A percentile compares a stretch with the other conserved stretches of the same genome.
phyloP scores from a whole-genome alignment of 345 rosid genomes.

The Linum usitatissimum region DNA sequence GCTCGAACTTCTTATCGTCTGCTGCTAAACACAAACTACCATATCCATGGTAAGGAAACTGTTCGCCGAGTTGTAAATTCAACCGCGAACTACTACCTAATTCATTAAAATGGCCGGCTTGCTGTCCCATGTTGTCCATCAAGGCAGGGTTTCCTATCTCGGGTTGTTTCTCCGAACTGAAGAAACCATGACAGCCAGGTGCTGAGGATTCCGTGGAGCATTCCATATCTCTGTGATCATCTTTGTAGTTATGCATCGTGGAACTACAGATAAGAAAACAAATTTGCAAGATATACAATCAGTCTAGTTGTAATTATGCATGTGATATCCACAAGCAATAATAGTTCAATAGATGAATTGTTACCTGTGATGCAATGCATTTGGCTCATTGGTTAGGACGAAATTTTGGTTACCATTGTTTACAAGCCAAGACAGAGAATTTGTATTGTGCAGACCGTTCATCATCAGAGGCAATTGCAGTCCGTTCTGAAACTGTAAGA shows the following conservation, averaged over 20 bases:
- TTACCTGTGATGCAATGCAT: conserved; percentile 48
- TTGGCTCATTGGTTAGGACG: conserved; percentile 43
- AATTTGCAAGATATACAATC: not conserved
- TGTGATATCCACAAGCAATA: not conserved
- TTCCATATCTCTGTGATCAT: conserved; percentile 40
- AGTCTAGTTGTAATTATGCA: not conserved
- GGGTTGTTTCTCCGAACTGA: conserved; percentile 32
- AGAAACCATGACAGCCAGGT: conserved; percentile 45
- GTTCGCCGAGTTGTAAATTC: conserved; percentile 41
- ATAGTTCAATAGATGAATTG: conserved; percentile 1
- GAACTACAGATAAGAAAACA: not conserved
- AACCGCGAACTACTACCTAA: conserved; percentile 40
- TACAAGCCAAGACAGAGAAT: conserved; percentile 58
- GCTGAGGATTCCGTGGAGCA: conserved; percentile 36
- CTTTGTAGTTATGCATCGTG: conserved; percentile 9
- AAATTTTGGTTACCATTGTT: conserved; percentile 46
- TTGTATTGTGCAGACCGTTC: conserved; percentile 53
- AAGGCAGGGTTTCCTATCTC: conserved; percentile 42
- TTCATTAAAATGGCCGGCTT: conserved; percentile 32
- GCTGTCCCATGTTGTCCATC: conserved; percentile 31
- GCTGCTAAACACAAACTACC: conserved; percentile 32
- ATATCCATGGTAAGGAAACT: conserved; percentile 35
- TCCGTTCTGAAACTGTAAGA: conserved; percentile 45
- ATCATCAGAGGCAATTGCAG: conserved; percentile 48
- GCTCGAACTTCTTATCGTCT: conserved; percentile 31